These are phyloP conservation scores for Adansonia gregorii DNA, from an alignment of 441 rosid species.

Conservation along the genomic window DNA sequence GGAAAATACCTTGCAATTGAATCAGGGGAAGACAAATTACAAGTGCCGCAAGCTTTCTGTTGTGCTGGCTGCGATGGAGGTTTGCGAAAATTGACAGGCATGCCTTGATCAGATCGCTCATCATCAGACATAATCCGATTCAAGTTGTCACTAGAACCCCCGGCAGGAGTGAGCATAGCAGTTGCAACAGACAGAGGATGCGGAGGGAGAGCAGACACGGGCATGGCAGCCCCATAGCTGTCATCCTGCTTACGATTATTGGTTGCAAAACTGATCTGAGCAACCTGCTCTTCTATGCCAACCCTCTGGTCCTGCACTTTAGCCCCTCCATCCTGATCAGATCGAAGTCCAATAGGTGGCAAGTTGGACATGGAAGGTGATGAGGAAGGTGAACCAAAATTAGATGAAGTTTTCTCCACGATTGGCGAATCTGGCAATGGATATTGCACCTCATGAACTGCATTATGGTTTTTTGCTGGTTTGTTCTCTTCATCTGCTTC, in stretches of 20 bases:
- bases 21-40: conserved; percentile 59
- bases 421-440: conserved; percentile 55
- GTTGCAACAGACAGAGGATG: conserved; percentile 28
- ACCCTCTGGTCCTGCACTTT: conserved; percentile 29
- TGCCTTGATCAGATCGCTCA: conserved; percentile 53
- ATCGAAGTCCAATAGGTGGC: conserved; percentile 53
- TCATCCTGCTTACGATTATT: conserved; percentile 39
- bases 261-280: conserved; percentile 44
- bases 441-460: conserved; percentile 46
- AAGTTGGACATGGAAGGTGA: conserved; percentile 59
- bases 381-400: conserved; percentile 50
- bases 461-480: conserved; percentile 25
- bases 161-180: conserved; percentile 21
- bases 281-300: conserved; percentile 54
- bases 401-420: conserved; percentile 47
- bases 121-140: conserved; percentile 42
- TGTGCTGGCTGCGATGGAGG: conserved; percentile 61
- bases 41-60: conserved; percentile 37
- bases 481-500: conserved; percentile 19
- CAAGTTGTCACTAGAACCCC: conserved; percentile 31
- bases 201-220: conserved; percentile 32
- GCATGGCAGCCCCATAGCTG: conserved; percentile 30
- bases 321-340: conserved; percentile 35
- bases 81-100: conserved; percentile 41
- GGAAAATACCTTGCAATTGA: conserved; percentile 55